Evolutionary conservation across 805 yeast species (phyloP), one percentile per base, ranked within the genome.

Genomic region (Schizosaccharomyces pombe): DNA sequence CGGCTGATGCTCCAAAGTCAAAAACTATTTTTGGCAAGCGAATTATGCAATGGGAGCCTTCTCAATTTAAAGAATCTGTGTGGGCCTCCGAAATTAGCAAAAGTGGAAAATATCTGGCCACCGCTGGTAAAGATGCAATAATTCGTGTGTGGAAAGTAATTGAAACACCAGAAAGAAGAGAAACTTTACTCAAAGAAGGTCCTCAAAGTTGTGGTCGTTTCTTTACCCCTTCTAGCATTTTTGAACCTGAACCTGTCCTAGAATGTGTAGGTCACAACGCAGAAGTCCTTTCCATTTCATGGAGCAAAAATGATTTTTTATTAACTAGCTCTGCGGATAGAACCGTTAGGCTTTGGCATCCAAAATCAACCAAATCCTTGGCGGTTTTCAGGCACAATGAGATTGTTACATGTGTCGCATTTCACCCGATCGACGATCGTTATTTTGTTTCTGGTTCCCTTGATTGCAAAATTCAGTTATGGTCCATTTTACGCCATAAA

Each of bases 301-400:
- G 49, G 49, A 43, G 49, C 30, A 43, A 43, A 43, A 43, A 43
- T 4, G 49, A 43, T 14, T 43, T 43, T 43, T 26, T 43, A 5
- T 30, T 43, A 43, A 43, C 49, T 9, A 24, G 28, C 19, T 43
- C 49, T 2, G 26, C 16, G 16, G 49, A 43, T n/a, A 1, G 30
- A 1, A 43, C 49, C n/a, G 49, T 43, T 26, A 28, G 49, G 3
- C 49, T 43, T 22, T 43, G 49, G 49, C 49, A 43, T 24, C 49
- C 49, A 14, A 24, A 12, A 26, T 2, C 26, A 26, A 9, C 5
- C 14, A 43, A 24, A 5, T 43, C 30, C n/a, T 43, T 43, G n/a
- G 49, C 49, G 8, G 9, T 43, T n/a, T 43, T 43, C 9, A 19
- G 26, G 5, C 49, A 43, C 30, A 43, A 19, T 43, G 49, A 43